Conservation (phyloP, 805 yeast genomes). For the Scheffersomyces amazonensis region DNA sequence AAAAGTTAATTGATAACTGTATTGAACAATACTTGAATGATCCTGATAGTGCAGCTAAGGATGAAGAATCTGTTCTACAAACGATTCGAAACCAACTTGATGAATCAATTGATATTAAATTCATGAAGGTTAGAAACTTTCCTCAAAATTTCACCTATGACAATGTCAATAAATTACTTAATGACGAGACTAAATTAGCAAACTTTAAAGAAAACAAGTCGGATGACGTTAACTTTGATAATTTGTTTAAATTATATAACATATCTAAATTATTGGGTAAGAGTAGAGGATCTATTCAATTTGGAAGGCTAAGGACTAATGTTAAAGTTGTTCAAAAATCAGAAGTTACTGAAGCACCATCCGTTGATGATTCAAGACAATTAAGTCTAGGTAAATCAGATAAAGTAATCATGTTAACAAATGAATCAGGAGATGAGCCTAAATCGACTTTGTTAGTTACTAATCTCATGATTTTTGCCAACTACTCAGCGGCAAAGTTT, state of each 20-base stretch:
- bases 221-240: slow-evolving; percentile 17
- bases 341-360: too few relatives aligned
- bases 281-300: slow-evolving; percentile 20
- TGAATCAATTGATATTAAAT: slow-evolving; percentile 16
- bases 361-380: background rate
- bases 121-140: slow-evolving; percentile 23
- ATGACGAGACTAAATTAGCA: slow-evolving; percentile 14
- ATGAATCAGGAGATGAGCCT: slow-evolving; percentile 20
- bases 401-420: slow-evolving; percentile 9
- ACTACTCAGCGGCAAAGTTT: slow-evolving; percentile 53
- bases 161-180: slow-evolving; percentile 54
- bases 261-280: slow-evolving; percentile 16
- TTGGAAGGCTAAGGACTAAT: too few relatives aligned
- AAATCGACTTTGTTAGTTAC: slow-evolving; percentile 67
- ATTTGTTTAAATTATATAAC: slow-evolving; percentile 23
- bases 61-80: slow-evolving; percentile 4
- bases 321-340: slow-evolving; percentile 11
- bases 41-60: slow-evolving; percentile 5
- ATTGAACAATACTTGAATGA: slow-evolving; percentile 7
- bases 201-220: slow-evolving; percentile 8
- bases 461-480: slow-evolving; percentile 81
- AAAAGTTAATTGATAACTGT: slow-evolving; percentile 15
- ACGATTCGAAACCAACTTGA: slow-evolving; percentile 14
- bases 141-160: slow-evolving; percentile 54
- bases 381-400: slow-evolving; percentile 9